Conservation (phyloP, 2,329 filamentous ascomycete species). For the Raffaelea deltoideospora region DNA sequence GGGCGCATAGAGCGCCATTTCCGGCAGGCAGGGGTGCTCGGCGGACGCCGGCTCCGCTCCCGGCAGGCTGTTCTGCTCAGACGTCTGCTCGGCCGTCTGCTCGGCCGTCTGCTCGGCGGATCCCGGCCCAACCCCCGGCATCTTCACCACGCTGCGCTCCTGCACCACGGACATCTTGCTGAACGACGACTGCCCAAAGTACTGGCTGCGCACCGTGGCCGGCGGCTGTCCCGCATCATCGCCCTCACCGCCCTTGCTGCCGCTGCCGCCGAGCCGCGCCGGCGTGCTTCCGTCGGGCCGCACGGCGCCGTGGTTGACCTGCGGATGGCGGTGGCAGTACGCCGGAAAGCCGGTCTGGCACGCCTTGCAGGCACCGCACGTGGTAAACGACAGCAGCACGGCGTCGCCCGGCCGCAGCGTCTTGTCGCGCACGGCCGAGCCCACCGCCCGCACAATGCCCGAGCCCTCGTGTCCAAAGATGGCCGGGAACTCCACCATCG, state of each 20-base stretch:
- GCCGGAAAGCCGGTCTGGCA: conserved; percentile 14
- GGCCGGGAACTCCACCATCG: conserved; percentile 9
- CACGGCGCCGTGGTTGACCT: background rate
- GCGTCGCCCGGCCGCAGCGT: conserved; percentile 16
- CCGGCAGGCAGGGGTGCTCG: background rate
- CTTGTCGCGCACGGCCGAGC: conserved; percentile 10
- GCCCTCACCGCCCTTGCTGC: no score
- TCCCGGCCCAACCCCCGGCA: no score
- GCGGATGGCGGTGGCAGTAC: conserved; percentile 12
- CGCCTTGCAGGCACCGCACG: conserved; percentile 16
- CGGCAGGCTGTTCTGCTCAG: no score
- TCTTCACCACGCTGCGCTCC: conserved; percentile 12
- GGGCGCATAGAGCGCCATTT: conserved; percentile 15
- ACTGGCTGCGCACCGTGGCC: conserved; percentile 13
- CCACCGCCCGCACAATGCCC: conserved; percentile 73
- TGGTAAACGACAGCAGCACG: conserved; percentile 19
- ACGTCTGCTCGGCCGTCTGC: no score
- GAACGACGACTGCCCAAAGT: conserved; percentile 19
- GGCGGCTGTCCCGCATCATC: no score
- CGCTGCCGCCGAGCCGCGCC: conserved; percentile 4
- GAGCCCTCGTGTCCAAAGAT: conserved; percentile 54
- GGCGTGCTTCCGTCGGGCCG: conserved; percentile 9
- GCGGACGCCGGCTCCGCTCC: conserved; percentile 14
- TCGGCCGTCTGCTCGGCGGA: no score
- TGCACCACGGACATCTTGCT: conserved; percentile 12